Base-by-base conservation (phyloP, 345 rosid genomes). In the Arabidopsis arenosa region DNA sequence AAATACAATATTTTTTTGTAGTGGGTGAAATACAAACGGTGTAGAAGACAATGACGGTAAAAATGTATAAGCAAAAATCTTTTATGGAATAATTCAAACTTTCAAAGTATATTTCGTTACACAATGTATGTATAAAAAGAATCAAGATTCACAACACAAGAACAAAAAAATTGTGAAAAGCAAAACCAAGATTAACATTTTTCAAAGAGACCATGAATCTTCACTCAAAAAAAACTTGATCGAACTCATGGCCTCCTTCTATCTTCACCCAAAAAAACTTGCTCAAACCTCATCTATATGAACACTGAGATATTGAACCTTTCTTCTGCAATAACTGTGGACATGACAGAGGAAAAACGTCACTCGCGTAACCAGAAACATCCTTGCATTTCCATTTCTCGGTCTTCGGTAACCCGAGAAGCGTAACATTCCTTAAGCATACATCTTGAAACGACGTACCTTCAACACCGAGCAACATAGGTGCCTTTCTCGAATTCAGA, bases 371-470 rank as follows among this genome's bases (percentile, higher is more conserved):
- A 37, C 99, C 99, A 0, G 94, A 87, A 73, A 95, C 80, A 71
- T 82, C 88, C 71, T 93, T 87, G 64, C 99, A 95, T 47, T 84
- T 93, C 99, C 99, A 95, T 49, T 77, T 74, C 14, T 79, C 83
- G 4, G 82, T 70, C 1, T 85, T 51, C 3, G 70, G 69, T 56
- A 90, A 72, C 7, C 98, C 98, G 7, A 80, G 66, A 6, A 89
- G 66, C 4, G 88, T 88, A 65, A 93, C 80, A 77, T 93, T 96
- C 83, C 78, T 88, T 76, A 96, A 84, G 80, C 97, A 96, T 62
- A 93, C 80, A 9, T 78, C 89, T 80, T 81, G 86, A 72, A 88
- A 91, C 11, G 83, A 83, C 2, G 95, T 75, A 6, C 79, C 90
- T 78, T 82, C 85, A 54, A 96, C 87, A 49, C 99, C 99, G 12